Conservation (phyloP, 768 basidiomycete genomes). For the Suillus occidentalis region DNA sequence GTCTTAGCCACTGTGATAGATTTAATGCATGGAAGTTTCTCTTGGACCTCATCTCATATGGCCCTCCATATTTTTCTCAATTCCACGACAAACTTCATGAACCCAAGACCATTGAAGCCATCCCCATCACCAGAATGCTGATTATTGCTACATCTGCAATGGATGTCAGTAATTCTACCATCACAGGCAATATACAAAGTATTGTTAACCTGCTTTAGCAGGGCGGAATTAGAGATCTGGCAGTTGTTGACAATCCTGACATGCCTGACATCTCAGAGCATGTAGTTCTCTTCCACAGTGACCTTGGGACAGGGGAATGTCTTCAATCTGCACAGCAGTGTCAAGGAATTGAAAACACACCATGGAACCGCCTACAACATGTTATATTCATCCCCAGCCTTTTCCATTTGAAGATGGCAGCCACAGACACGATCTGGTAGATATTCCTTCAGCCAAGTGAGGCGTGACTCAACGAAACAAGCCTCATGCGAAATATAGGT, state of each 20-base stretch:
- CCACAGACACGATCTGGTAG: neutral
- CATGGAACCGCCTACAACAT: conserved; percentile 22
- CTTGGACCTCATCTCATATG: conserved; percentile 14
- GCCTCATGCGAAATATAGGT: conserved; percentile 20
- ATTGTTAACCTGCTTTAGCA: conserved; percentile 13
- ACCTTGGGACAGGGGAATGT: conserved; percentile 23
- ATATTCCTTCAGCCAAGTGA: conserved; percentile 4
- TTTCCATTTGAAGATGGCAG: neutral
- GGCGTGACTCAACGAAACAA: neutral
- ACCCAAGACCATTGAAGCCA: conserved; percentile 27
- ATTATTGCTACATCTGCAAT: conserved; percentile 25
- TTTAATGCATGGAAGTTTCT: conserved; percentile 19
- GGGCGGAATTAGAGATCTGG: conserved; percentile 5
- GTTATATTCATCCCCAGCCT: neutral
- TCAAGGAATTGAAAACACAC: conserved; percentile 28
- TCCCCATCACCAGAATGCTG: conserved; percentile 24
- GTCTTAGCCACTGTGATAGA: conserved; percentile 21
- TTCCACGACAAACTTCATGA: conserved; percentile 17
- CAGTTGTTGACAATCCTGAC: neutral
- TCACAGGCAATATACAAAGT: conserved; percentile 20
- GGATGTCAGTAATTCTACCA: conserved; percentile 26
- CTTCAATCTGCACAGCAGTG: conserved; percentile 14
- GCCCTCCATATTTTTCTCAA: conserved; percentile 21
- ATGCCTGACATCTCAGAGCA: conserved; percentile 12
- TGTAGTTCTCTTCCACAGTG: conserved; percentile 23